Evolutionary conservation across 306 rosid genomes (phyloP), one percentile per base, ranked within the genome.

Genomic region (Vachellia collinsii): DNA sequence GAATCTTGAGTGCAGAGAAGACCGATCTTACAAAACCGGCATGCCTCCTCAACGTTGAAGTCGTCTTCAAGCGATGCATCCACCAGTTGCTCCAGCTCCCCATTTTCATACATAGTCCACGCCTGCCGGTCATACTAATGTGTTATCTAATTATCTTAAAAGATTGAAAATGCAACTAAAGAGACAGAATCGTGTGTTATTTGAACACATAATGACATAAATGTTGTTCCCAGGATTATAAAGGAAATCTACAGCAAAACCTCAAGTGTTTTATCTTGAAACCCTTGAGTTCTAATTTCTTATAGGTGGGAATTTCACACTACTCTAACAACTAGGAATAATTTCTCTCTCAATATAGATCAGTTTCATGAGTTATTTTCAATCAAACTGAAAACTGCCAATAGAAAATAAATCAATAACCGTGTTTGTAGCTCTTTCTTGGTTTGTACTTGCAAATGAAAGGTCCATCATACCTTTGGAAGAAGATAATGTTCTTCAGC

Each of bases 1-100:
- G 88, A 77, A 77, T 92, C 94, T 81, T 90, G 98, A 9, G 92
- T 88, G 94, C 98, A 94, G 58, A 89, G 89, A 47, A 94, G 96
- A 81, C 93, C 89, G 42, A 94, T 83, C 86, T 88, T 92, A 38
- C 90, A 81, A 76, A 81, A 92, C 80, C 78, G 78, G 76, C 88
- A 77, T 46, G 92, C 95, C 88, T 92, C 94, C 81, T 86, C 89
- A 10, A 84, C 51, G 19, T 82, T 56, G 36, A 85, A 72, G 56
- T 82, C 89, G 11, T 78, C 83, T 3, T 17, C 66, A 39, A 87
- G 63, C 22, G 68, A 80, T 59, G 85, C 9, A 80, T 93, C 94
- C 10, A 89, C 83, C 80, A 93, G 84, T 53, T 84, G 85, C 81
- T 61, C 86, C 64, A 93, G 80, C 68, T 89, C 85, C 46, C 91